Evolutionary conservation across 2,329 filamentous ascomycete species (phyloP).

Genomic region (Fusarium sterilihyphosum): DNA sequence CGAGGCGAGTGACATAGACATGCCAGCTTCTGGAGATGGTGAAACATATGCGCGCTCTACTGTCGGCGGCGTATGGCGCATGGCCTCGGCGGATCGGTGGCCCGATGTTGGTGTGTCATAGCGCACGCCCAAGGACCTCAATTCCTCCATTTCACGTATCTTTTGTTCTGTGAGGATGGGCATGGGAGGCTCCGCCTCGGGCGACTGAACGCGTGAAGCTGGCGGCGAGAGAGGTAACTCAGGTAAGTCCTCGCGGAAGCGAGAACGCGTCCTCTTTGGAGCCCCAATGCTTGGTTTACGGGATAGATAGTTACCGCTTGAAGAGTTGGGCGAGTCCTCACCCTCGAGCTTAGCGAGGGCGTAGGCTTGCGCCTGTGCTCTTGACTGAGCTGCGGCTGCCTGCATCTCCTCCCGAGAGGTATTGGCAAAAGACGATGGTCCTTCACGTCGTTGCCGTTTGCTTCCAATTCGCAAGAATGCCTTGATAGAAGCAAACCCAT

Average conservation of each 20-base stretch:
- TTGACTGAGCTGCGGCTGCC: slow-evolving; percentile 44
- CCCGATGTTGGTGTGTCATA: slow-evolving; percentile 60
- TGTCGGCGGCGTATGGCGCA: slow-evolving; percentile 32
- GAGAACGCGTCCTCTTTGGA: slow-evolving; percentile 85
- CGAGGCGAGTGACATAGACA: slow-evolving; percentile 89
- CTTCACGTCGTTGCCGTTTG: slow-evolving; percentile 64
- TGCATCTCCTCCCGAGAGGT: slow-evolving; percentile 89
- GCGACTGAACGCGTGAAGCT: slow-evolving; percentile 82
- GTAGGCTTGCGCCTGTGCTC: slow-evolving; percentile 46
- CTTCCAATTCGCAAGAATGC: slow-evolving; percentile 79
- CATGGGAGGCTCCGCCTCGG: slow-evolving; percentile 66
- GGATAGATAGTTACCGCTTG: slow-evolving; percentile 42
- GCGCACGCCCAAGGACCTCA: slow-evolving; percentile 44
- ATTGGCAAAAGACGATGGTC: slow-evolving; percentile 87
- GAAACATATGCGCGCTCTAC: slow-evolving; percentile 40
- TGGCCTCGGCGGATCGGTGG: slow-evolving; percentile 51
- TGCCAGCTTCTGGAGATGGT: slow-evolving; percentile 67
- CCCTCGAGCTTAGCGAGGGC: slow-evolving; percentile 50
- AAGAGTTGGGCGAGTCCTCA: slow-evolving; percentile 41
- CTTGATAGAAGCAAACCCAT: slow-evolving; percentile 66
- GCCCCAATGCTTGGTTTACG: slow-evolving; percentile 55
- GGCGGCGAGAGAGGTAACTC: slow-evolving; percentile 88
- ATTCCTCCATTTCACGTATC: slow-evolving; percentile 38
- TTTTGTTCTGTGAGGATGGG: slow-evolving; percentile 45
- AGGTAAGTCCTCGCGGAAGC: slow-evolving; percentile 91